Base-by-base conservation (phyloP, 2,329 filamentous ascomycete species). In the Trichoderma sp. region DNA sequence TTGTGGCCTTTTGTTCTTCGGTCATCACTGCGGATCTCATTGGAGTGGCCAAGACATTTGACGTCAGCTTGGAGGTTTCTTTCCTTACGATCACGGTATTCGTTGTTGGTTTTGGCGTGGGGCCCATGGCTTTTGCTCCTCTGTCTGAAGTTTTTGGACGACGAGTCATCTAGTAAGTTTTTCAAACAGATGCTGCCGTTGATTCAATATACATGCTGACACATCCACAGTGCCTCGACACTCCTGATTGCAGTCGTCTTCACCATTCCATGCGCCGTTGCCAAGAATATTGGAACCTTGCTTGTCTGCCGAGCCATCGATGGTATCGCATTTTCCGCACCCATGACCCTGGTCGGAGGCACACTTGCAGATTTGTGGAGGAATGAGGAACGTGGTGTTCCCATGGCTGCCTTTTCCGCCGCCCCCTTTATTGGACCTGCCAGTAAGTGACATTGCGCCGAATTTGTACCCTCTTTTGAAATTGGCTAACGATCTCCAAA, bases 311-410 rank as follows among this genome's bases (percentile, higher is more conserved):
- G 93, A 71, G 83, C 89, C 57, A 92, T 96, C 70, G 92, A 93
- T 71, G 93, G 93, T 57, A 92, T 96, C 68, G 91, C 91, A 6
- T 95, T 95, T 77, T 94, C 91, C 13, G 92, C 92, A 0, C 92
- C 93, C 2, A 95, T 96, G 91, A 95, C 92, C 0, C 84, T 96
- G 1, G 92, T 94, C 10, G 93, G 92, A 55, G 93, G 93, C 10
- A 95, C 92, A 0, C 81, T 96, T 6, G 91, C 92, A 13, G 93
- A 96, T 81, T 79, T 96, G n/a, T 96, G 92, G 92, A 88, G 82
- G 70, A 92, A 90, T 62, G 92, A 96, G 77, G 92, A 96, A 80
- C 87, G 93, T 65, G 93, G 92, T 75, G 90, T 96, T 1, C 92
- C 93, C 21, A 96, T 96, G 92, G 92, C 92, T 3, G 91, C 91